A percentile compares a stretch with the other conserved stretches of the same genome.
Conservation (phyloP, 2,329 filamentous ascomycete genomes). For the Penicillium verrucosum region DNA sequence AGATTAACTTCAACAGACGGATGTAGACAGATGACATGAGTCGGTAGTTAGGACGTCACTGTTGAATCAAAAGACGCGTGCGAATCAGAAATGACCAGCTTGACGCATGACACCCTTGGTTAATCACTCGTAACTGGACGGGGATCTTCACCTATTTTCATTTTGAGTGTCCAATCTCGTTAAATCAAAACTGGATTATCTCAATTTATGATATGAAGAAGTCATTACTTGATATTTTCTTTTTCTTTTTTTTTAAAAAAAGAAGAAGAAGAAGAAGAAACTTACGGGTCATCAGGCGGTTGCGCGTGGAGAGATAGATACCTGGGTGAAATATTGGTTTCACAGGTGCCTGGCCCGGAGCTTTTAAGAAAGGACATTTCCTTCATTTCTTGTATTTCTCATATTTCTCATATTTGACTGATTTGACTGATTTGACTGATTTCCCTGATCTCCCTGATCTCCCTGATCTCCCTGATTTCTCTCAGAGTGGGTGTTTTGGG, state of each 20-base stretch:
- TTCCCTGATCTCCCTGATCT: no score
- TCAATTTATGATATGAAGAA: constrained; percentile 1
- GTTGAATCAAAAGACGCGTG: constrained; percentile 13
- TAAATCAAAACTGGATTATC: constrained; percentile 1
- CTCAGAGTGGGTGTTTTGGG: background rate
- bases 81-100: constrained; percentile 19
- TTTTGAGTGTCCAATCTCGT: background rate
- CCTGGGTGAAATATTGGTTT: constrained; percentile 10
- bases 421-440: no score
- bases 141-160: constrained; percentile 13
- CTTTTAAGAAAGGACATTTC: background rate
- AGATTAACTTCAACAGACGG: background rate
- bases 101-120: constrained; percentile 20
- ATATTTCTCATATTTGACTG: no score
- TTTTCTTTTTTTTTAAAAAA: background rate
- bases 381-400: no score
- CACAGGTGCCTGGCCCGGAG: constrained; percentile 18
- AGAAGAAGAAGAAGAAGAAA: background rate
- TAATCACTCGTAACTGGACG: constrained; percentile 16
- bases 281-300: constrained; percentile 18
- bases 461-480: background rate
- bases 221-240: background rate
- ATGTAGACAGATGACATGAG: constrained; percentile 3
- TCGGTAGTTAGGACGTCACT: constrained; percentile 10
- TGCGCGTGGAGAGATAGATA: constrained; percentile 19